A percentile compares a stretch with the other conserved stretches of the same genome.
phyloP scores from a whole-genome alignment of 208 protist genomes.

The Acanthamoeba healyi region DNA sequence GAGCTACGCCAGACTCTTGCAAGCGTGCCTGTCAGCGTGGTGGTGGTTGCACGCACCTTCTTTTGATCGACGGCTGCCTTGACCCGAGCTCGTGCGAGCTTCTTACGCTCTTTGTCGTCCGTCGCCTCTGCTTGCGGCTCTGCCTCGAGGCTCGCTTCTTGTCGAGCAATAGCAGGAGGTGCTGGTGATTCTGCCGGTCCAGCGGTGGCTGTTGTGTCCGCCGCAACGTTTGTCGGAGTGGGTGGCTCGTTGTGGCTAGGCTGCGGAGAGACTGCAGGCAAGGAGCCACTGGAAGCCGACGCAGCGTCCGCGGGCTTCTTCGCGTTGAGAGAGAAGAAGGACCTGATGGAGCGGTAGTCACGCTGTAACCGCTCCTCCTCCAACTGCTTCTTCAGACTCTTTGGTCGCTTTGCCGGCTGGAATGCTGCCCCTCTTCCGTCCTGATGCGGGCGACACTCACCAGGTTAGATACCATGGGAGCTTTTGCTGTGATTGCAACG shows the following conservation, averaged over 20 bases:
- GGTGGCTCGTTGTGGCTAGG: not conserved
- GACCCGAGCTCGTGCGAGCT: not conserved
- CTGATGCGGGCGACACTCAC: too few relatives aligned
- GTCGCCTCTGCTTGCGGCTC: not conserved
- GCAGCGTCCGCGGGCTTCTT: not conserved
- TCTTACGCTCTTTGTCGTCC: not conserved
- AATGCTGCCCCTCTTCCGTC: not conserved
- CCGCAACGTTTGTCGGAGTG: too few relatives aligned
- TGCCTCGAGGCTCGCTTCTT: not conserved
- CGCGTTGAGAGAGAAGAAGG: not conserved
- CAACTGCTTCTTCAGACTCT: constrained; percentile 52
- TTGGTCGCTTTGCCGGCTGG: constrained; percentile 13
- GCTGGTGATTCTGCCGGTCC: not conserved
- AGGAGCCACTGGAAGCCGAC: not conserved
- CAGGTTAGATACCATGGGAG: too few relatives aligned
- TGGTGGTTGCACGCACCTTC: not conserved
- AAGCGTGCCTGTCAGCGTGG: not conserved
- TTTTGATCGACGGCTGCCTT: not conserved
- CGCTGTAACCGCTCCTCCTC: constrained; percentile 32
- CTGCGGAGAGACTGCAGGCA: not conserved
- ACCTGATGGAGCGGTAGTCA: not conserved
- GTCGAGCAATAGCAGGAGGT: not conserved
- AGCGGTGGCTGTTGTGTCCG: not conserved
- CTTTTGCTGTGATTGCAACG: too few relatives aligned
- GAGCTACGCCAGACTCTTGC: too few relatives aligned